These are phyloP conservation scores for Amanita jacksonii DNA, from an alignment of 768 basidiomycete genomes.

Conservation along the genomic window DNA sequence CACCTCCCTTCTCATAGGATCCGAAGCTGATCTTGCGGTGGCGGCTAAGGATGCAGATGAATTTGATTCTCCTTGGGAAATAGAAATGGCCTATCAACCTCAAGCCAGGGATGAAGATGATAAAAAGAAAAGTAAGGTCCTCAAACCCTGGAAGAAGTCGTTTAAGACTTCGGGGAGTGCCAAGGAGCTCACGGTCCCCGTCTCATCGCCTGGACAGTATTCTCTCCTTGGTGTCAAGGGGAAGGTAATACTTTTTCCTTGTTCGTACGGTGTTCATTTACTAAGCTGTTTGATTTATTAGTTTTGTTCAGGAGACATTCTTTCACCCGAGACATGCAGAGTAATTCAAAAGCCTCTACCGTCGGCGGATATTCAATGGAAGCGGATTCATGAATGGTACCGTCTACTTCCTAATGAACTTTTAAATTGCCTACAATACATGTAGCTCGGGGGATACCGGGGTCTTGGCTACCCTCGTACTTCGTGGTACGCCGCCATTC, in stretches of 20 bases:
- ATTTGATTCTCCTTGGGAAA: constrained; percentile 62
- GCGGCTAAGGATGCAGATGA: constrained; percentile 42
- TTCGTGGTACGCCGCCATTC: constrained; percentile 89
- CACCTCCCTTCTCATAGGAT: constrained; percentile 61
- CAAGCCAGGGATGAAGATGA: constrained; percentile 24
- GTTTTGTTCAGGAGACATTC: constrained; percentile 75
- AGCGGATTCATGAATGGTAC: constrained; percentile 85
- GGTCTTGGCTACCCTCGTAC: constrained; percentile 75
- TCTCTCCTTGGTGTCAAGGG: constrained; percentile 62
- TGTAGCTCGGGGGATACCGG: constrained; percentile 84
- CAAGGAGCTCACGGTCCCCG: constrained; percentile 38
- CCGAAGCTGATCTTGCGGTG: constrained; percentile 49
- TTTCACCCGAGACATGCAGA: constrained; percentile 72
- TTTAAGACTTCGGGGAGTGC: constrained; percentile 38
- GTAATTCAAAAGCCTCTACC: constrained; percentile 72
- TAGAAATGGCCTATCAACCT: constrained; percentile 56
- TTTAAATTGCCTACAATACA: constrained; percentile 2
- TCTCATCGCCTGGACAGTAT: constrained; percentile 68
- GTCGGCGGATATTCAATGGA: constrained; percentile 81
- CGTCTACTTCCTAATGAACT: background rate
- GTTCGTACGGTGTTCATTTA: constrained; percentile 2
- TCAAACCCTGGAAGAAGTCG: constrained; percentile 56
- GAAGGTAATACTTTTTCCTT: constrained; percentile 29
- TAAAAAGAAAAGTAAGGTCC: constrained; percentile 27
- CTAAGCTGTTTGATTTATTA: constrained; percentile 17